Percentiles rank a stretch among this genome's conserved stretches.
Conservation (phyloP, 1,284 basidiomycete genomes). For the Sanghuangporus sanghuang region DNA sequence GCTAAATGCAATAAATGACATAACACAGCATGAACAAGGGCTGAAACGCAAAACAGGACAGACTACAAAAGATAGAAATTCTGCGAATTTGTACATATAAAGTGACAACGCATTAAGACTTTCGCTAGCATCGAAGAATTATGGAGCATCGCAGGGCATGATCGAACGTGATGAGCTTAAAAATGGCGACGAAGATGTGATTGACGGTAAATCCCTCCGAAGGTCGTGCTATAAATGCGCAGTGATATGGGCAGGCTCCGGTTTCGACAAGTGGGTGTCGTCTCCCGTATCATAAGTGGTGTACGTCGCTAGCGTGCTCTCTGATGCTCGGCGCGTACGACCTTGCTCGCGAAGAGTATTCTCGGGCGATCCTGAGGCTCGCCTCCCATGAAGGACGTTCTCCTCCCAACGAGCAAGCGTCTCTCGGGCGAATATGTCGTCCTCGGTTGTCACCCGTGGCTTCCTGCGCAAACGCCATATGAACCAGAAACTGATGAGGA, state of each 20-base stretch:
- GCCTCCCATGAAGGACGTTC: conserved; percentile 15
- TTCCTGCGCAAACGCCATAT: conserved; percentile 21
- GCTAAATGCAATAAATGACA: background rate
- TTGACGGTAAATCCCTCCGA: background rate
- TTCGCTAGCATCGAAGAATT: background rate
- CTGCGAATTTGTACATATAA: background rate
- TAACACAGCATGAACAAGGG: background rate
- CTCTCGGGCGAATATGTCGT: conserved; percentile 1
- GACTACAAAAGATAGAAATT: background rate
- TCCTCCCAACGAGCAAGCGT: conserved; percentile 24
- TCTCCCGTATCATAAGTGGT: background rate
- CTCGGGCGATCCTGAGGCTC: background rate
- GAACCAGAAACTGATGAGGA: conserved; percentile 28
- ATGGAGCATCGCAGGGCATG: background rate
- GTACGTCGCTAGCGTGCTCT: conserved; percentile 7
- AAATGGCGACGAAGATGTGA: background rate
- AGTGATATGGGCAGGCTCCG: background rate
- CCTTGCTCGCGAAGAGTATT: background rate
- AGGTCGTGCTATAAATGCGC: conserved; percentile 1
- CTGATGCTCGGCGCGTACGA: background rate
- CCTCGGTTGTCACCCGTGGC: conserved; percentile 4
- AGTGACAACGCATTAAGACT: background rate
- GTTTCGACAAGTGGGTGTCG: background rate
- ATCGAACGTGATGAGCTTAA: background rate
- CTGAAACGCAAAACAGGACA: background rate